These are phyloP conservation scores for Lentinula lateritia DNA, from an alignment of 768 basidiomycete species.

Conservation along the genomic window DNA sequence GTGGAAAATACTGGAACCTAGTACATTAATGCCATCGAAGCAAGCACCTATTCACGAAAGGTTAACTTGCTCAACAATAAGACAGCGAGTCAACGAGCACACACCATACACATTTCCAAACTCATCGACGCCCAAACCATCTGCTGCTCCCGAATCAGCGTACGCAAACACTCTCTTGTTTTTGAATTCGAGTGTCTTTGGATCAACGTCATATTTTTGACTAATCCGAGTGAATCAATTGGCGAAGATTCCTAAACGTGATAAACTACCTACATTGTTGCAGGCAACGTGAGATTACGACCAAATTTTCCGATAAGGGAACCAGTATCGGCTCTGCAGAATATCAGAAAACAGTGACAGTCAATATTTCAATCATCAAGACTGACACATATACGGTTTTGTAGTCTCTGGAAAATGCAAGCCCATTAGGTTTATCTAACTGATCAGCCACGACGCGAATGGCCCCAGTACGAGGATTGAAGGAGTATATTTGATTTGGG, in stretches of 20 bases:
- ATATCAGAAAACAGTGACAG: background rate
- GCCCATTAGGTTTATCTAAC: slow-evolving; percentile 15
- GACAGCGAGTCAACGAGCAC: slow-evolving; percentile 16
- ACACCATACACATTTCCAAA: slow-evolving; percentile 64
- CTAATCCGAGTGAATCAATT: slow-evolving; percentile 23
- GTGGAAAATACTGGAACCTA: background rate
- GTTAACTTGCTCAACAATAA: no score
- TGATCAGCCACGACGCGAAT: slow-evolving; percentile 38
- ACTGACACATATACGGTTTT: background rate
- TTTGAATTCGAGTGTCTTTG: slow-evolving; percentile 42
- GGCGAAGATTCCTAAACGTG: background rate
- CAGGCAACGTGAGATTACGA: slow-evolving; percentile 51
- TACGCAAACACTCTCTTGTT: slow-evolving; percentile 68
- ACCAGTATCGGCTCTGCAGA: slow-evolving; percentile 47
- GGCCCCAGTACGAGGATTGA: slow-evolving; percentile 32
- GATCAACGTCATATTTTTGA: slow-evolving; percentile 66
- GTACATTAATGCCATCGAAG: background rate
- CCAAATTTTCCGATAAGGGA: slow-evolving; percentile 38
- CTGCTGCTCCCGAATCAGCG: slow-evolving; percentile 57
- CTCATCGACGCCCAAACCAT: slow-evolving; percentile 62
- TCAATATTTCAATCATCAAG: background rate
- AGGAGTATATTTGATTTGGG: slow-evolving; percentile 41
- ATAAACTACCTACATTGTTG: slow-evolving; percentile 53
- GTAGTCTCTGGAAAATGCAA: background rate
- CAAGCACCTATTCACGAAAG: background rate